Evolutionary conservation across 2,329 filamentous ascomycete species (phyloP).

Genomic region (Exophiala oligosperma): DNA sequence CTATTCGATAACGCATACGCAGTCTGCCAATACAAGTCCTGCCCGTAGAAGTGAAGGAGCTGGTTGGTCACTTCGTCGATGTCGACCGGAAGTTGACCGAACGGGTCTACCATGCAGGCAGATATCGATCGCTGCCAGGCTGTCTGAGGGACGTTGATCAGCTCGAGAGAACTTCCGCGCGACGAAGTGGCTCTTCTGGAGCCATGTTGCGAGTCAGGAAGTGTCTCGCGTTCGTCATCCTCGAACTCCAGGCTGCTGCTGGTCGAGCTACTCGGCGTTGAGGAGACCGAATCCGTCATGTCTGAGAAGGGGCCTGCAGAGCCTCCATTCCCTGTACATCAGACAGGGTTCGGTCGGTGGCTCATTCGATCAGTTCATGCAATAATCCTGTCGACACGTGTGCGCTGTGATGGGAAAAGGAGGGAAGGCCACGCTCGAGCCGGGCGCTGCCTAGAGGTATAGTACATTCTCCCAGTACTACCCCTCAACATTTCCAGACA

Average conservation of each 20-base stretch:
- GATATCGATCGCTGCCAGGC: conserved; percentile 11
- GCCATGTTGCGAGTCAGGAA: neutral
- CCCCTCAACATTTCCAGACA: too few relatives aligned
- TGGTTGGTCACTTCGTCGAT: conserved; percentile 19
- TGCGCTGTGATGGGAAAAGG: too few relatives aligned
- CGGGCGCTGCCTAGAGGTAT: too few relatives aligned
- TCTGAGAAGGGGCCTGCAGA: neutral
- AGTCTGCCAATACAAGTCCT: conserved; percentile 18
- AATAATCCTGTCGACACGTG: neutral
- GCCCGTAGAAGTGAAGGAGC: conserved; percentile 19
- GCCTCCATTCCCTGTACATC: neutral
- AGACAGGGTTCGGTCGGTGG: neutral
- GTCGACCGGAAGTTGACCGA: conserved; percentile 13
- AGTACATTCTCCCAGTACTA: too few relatives aligned
- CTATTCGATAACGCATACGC: conserved; percentile 15
- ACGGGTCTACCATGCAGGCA: conserved; percentile 20
- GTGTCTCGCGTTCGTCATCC: too few relatives aligned
- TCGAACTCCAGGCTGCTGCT: too few relatives aligned
- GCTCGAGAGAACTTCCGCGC: conserved; percentile 1
- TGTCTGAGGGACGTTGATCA: conserved; percentile 4
- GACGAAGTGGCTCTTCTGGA: neutral
- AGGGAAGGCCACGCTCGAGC: too few relatives aligned
- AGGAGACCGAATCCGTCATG: neutral
- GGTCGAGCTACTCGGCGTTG: neutral
- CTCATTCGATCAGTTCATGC: neutral